phyloP scores from a whole-genome alignment of 1,284 basidiomycete species.

The Schizopora paradoxa region DNA sequence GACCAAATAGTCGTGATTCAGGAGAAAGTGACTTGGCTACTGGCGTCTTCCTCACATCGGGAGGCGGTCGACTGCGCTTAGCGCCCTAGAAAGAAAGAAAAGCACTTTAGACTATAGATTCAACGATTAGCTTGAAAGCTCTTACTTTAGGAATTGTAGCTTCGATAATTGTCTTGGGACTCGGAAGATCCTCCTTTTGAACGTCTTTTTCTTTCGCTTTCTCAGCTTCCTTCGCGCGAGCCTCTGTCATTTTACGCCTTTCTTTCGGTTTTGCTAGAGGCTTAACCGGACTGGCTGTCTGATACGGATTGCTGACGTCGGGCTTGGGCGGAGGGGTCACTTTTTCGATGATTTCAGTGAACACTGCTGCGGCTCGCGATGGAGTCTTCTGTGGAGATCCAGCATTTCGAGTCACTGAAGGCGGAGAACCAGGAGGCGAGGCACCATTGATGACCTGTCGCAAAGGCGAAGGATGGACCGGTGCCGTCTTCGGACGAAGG shows the following conservation, averaged over 20 bases:
- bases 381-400: too few species aligned
- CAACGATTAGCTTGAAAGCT: background rate
- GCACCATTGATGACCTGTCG: conserved; percentile 50
- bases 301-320: conserved; percentile 67
- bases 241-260: conserved; percentile 22
- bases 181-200: conserved; percentile 33
- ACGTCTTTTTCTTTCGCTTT: conserved; percentile 28
- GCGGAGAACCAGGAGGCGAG: conserved; percentile 30
- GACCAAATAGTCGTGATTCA: background rate
- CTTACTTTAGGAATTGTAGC: conserved; percentile 65
- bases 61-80: conserved; percentile 63
- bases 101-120: conserved; percentile 3
- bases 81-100: conserved; percentile 43
- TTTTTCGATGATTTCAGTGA: conserved; percentile 63
- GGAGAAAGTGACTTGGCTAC: background rate
- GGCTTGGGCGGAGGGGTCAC: conserved; percentile 56
- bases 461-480: conserved; percentile 60
- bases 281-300: conserved; percentile 56
- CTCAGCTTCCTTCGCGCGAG: conserved; percentile 20
- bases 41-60: conserved; percentile 28
- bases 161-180: conserved; percentile 61
- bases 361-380: conserved; percentile 57
- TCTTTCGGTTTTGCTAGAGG: conserved; percentile 37
- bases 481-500: conserved; percentile 34
- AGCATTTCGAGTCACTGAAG: too few species aligned